Evolutionary conservation across 2,329 filamentous ascomycete genomes (phyloP), one percentile per base, ranked within the genome.

Genomic region (Fusarium keratoplasticum): DNA sequence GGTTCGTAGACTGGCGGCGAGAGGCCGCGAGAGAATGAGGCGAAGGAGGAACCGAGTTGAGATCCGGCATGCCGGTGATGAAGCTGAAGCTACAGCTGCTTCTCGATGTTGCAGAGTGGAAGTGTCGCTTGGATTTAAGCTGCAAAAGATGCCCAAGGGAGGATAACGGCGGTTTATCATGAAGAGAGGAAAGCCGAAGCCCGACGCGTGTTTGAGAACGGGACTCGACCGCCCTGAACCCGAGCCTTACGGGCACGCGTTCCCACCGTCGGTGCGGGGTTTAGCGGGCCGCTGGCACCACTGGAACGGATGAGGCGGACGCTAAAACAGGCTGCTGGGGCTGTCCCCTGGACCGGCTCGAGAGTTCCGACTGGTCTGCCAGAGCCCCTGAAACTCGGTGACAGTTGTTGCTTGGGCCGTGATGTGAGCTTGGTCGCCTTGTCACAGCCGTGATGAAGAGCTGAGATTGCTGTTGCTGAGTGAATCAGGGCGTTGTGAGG

Each of bases 31-130:
- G 82, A 40, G 84, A 79, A 71, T 84, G 85, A 60, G 87, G 86
- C 64, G 86, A 88, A 9, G 86, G 81, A 44, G 88, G 86, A 14
- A 90, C 87, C 20, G 87, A 86, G 81, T 90, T 89, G 73, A 90
- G 85, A 73, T 90, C 88, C 27, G 87, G 87, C 87, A 89, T 89
- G 59, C 76, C 71, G 76, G 54, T 65, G 62, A 67, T 62, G 35
- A 35, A 64, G 31, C 31, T 47, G 29, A 14, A n/a, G 27, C 16
- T 58, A 31, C 8, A 27, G 42, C 11, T 58, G 55, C 47, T 42
- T 60, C 50, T 52, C 22, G 55, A 20, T 58, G 40, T 20, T 50
- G 36, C 29, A 31, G 40, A 42, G 52, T 40, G 59, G 58, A 61
- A 50, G 22, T 18, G n/a, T 58, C 52, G 52, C 40, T 38, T 38